Conservation (phyloP, 495 filamentous ascomycete species). For the Penicillium herquei region DNA sequence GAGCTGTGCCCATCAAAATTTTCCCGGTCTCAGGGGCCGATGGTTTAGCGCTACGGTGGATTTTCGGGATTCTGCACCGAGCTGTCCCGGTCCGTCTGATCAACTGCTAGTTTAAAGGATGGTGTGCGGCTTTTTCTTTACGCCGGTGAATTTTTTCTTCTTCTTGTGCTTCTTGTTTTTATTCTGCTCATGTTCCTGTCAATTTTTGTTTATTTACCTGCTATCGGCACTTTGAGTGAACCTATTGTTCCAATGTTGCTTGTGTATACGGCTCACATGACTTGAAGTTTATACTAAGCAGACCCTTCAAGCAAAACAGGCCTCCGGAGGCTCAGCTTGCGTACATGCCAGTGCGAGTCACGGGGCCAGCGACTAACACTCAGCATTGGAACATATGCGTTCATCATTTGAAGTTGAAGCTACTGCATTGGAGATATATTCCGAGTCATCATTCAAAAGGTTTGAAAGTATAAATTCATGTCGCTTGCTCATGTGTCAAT, state of each 20-base stretch:
- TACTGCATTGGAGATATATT: too few relatives aligned
- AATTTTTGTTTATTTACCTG: not conserved
- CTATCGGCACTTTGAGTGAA: not conserved
- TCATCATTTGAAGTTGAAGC: too few relatives aligned
- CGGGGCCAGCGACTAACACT: too few relatives aligned
- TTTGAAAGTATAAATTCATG: not conserved
- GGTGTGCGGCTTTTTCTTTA: conserved; percentile 16
- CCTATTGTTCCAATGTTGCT: too few relatives aligned
- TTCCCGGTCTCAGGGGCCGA: not conserved
- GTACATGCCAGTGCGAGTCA: too few relatives aligned
- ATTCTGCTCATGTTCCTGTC: not conserved
- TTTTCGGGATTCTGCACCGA: conserved; percentile 15
- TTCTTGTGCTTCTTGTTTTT: not conserved
- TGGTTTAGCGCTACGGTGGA: conserved; percentile 8
- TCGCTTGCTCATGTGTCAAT: conserved; percentile 2
- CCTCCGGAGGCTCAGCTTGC: too few relatives aligned
- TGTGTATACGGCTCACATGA: too few relatives aligned
- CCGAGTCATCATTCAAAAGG: too few relatives aligned
- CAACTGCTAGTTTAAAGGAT: not conserved
- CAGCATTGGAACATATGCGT: too few relatives aligned
- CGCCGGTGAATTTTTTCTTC: not conserved
- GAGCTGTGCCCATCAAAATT: too few relatives aligned
- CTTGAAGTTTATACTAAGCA: too few relatives aligned
- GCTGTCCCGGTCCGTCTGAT: conserved; percentile 11
- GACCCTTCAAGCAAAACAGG: too few relatives aligned